phyloP scores from a whole-genome alignment of 2,329 filamentous ascomycete genomes.

The Escovopsis sp. region DNA sequence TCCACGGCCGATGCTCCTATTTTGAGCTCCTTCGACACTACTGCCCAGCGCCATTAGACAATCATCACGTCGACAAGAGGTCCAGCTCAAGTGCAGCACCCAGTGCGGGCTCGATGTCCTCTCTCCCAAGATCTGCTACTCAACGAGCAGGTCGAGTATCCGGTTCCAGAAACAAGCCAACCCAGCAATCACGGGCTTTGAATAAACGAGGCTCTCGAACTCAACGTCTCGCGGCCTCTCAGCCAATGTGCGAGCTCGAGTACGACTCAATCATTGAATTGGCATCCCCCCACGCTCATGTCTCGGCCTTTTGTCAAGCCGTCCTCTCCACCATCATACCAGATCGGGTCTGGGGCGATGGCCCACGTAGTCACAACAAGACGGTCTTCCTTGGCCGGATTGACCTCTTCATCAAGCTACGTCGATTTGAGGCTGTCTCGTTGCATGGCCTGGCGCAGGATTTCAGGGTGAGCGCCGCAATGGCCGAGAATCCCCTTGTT shows the following conservation, averaged over 20 bases:
- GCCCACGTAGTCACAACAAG: constrained; percentile 42
- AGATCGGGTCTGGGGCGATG: constrained; percentile 54
- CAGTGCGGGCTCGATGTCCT: no score
- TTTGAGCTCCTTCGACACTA: constrained; percentile 63
- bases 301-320: constrained; percentile 79
- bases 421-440: constrained; percentile 67
- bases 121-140: background rate
- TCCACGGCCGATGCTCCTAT: constrained; percentile 66
- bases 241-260: constrained; percentile 4
- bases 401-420: constrained; percentile 61
- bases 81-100: no score
- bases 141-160: background rate
- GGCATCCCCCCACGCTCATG: constrained; percentile 49
- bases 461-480: constrained; percentile 44
- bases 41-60: constrained; percentile 41
- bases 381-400: constrained; percentile 46
- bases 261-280: constrained; percentile 42
- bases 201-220: no score
- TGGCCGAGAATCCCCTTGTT: background rate
- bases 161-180: background rate
- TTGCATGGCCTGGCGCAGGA: constrained; percentile 65
- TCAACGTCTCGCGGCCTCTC: background rate
- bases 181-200: no score
- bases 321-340: constrained; percentile 61
- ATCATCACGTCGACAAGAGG: background rate